phyloP scores from a whole-genome alignment of 129 eudicot species.

The Centella asiatica region DNA sequence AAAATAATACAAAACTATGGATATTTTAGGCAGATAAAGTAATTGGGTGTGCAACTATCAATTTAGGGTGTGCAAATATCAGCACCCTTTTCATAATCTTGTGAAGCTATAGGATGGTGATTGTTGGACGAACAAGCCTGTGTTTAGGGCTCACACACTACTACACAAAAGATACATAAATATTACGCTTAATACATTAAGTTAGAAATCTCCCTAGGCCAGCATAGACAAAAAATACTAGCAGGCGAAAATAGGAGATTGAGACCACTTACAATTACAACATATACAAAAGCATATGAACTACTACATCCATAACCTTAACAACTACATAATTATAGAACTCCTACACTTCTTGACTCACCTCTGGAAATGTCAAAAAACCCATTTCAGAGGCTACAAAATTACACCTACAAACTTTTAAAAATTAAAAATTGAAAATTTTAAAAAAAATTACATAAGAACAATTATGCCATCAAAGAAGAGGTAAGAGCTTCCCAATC shows the following conservation, averaged over 20 bases:
- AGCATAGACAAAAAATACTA: slow-evolving; percentile 30
- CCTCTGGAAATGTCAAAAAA: slow-evolving; percentile 59
- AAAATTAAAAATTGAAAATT: too few species aligned
- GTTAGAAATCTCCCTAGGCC: slow-evolving; percentile 7
- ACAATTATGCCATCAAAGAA: slow-evolving; percentile 2
- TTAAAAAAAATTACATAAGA: neutral
- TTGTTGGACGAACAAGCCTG: too few species aligned
- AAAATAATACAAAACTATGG: too few species aligned
- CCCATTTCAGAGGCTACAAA: slow-evolving; percentile 35
- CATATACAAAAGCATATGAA: neutral
- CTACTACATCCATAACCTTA: slow-evolving; percentile 1
- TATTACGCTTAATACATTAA: neutral
- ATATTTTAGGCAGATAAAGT: too few species aligned
- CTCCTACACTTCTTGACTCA: neutral
- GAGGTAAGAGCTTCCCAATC: slow-evolving; percentile 44
- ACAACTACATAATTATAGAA: too few species aligned
- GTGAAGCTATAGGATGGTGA: too few species aligned
- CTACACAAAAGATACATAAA: neutral
- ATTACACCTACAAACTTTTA: slow-evolving; percentile 10
- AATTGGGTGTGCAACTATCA: too few species aligned
- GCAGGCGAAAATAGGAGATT: slow-evolving; percentile 13
- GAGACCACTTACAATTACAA: neutral
- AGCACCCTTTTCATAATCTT: too few species aligned
- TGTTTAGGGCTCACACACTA: too few species aligned
- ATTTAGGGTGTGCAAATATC: too few species aligned